Evolutionary conservation across 2,329 filamentous ascomycete species (phyloP).

Genomic region (Scedosporium apiospermum): DNA sequence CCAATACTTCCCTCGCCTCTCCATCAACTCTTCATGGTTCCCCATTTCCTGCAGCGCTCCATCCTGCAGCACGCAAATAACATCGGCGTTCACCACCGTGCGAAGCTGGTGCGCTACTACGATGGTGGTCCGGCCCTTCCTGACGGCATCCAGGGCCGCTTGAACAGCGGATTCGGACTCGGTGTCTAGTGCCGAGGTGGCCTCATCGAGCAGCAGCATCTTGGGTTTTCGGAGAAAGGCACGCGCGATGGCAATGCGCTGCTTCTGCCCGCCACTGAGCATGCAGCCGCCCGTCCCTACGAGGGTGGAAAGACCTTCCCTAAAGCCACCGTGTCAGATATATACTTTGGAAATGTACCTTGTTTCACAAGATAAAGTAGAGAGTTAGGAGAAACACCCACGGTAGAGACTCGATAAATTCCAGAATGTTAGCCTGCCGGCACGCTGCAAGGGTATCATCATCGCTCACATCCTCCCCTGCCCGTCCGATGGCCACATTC

Average conservation of each 20-base stretch:
- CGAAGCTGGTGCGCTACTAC: slow-evolving; percentile 55
- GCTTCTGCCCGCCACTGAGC: slow-evolving; percentile 63
- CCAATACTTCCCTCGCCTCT: too few species aligned
- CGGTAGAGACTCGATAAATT: slow-evolving; percentile 45
- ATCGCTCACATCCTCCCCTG: too few species aligned
- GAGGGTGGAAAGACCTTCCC: slow-evolving; percentile 48
- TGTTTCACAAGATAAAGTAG: too few species aligned
- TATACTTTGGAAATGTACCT: too few species aligned
- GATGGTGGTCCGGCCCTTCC: slow-evolving; percentile 39
- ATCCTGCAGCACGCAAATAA: too few species aligned
- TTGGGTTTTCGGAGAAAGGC: slow-evolving; percentile 57
- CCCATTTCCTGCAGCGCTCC: too few species aligned
- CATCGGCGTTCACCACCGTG: slow-evolving; percentile 17
- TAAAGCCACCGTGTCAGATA: too few species aligned
- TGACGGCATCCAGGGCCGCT: slow-evolving; percentile 34
- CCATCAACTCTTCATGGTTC: too few species aligned
- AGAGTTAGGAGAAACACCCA: too few species aligned
- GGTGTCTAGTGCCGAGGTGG: slow-evolving; percentile 55
- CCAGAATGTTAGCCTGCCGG: slow-evolving; percentile 42
- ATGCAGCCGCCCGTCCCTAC: slow-evolving; percentile 60
- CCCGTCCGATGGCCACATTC: slow-evolving; percentile 28
- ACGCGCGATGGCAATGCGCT: slow-evolving; percentile 63
- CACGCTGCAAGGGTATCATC: slow-evolving; percentile 29
- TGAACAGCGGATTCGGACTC: slow-evolving; percentile 59
- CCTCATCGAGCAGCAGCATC: slow-evolving; percentile 65